Percentiles rank a stretch among this genome's conserved stretches.
Conservation (phyloP, 306 rosid species). For the Cicer cuneatum region DNA sequence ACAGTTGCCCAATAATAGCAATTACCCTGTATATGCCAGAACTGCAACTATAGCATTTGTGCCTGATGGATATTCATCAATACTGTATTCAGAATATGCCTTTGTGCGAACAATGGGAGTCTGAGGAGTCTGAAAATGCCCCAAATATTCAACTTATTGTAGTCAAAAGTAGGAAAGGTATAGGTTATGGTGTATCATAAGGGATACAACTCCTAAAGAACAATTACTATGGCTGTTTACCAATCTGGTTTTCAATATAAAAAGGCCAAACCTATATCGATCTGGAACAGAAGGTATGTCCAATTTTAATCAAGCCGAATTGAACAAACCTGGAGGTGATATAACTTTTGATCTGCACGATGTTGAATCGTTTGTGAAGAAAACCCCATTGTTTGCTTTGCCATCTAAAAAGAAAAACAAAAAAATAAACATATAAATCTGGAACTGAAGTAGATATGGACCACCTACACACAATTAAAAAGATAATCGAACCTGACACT, state of each 20-base stretch:
- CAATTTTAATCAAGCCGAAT: constrained; percentile 36
- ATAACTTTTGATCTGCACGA: constrained; percentile 94
- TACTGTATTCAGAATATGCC: constrained; percentile 66
- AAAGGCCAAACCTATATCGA: constrained; percentile 11
- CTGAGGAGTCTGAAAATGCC: constrained; percentile 84
- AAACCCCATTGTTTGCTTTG: constrained; percentile 97
- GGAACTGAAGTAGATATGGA: constrained; percentile 21
- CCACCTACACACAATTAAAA: constrained; percentile 12
- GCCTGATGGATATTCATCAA: constrained; percentile 89
- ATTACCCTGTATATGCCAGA: constrained; percentile 93
- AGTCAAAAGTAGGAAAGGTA: constrained; percentile 19
- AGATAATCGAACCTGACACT: constrained; percentile 77
- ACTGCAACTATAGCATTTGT: constrained; percentile 98
- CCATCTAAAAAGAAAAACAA: constrained; percentile 68
- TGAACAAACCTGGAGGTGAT: constrained; percentile 86
- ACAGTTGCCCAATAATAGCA: constrained; percentile 37
- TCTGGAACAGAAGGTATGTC: background rate
- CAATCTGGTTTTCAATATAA: constrained; percentile 28
- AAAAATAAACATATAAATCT: constrained; percentile 34
- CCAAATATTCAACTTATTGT: constrained; percentile 33
- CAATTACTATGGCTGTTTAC: constrained; percentile 5
- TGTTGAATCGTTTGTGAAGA: constrained; percentile 76
- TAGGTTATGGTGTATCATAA: background rate
- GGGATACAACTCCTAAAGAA: constrained; percentile 28
- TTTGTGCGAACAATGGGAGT: constrained; percentile 87